A percentile compares a stretch with the other conserved stretches of the same genome.
These are phyloP conservation scores for Catunica adiposa DNA, from an alignment of 2,329 filamentous ascomycete species.

Conservation along the genomic window DNA sequence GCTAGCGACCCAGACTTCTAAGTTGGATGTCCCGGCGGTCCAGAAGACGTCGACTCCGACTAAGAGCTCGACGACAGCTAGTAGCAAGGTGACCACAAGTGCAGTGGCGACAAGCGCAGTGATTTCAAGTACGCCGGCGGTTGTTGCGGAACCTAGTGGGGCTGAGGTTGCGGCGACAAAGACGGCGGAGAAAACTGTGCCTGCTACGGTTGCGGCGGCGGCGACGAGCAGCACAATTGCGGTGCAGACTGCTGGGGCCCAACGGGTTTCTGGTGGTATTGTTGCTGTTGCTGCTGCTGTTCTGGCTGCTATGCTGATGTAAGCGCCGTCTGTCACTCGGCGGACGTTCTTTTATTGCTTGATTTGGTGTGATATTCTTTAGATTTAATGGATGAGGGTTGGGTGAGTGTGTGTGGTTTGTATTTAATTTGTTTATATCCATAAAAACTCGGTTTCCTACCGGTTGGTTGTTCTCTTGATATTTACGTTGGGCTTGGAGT, in stretches of 20 bases:
- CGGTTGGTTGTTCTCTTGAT: neutral
- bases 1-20: slow-evolving; percentile 1
- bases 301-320: neutral
- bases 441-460: too few species aligned
- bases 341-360: neutral
- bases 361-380: neutral
- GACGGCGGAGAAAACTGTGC: neutral
- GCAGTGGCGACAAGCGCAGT: neutral
- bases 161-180: neutral
- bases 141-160: neutral
- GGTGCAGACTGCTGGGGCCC: neutral
- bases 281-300: neutral
- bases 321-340: neutral
- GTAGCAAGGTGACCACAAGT: neutral
- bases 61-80: neutral
- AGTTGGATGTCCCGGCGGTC: neutral
- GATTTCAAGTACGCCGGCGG: neutral
- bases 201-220: neutral
- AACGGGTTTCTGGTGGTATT: neutral
- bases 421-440: neutral
- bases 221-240: neutral
- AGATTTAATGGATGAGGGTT: neutral
- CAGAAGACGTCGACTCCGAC: neutral
- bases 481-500: neutral
- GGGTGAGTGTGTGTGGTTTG: neutral